phyloP scores from a whole-genome alignment of 179 eudicot genomes.

The Monotropa hypopitys region DNA sequence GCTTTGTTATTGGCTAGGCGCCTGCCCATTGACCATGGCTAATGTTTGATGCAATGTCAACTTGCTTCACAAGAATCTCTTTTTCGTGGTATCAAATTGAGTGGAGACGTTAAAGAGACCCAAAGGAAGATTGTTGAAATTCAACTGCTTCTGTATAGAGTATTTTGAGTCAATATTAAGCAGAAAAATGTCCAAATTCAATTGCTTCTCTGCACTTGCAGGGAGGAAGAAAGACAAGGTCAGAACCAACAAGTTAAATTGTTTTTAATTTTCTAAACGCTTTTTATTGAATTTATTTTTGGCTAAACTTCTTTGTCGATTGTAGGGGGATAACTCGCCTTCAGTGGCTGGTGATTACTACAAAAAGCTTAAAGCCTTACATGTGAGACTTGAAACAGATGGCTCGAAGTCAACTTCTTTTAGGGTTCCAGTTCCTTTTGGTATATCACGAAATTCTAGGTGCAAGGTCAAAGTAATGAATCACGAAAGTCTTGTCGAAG shows the following conservation, averaged over 20 bases:
- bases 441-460: slow-evolving; percentile 26
- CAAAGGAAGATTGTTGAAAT: not conserved
- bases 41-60: slow-evolving; percentile 19
- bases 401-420: slow-evolving; percentile 30
- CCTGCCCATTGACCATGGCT: slow-evolving; percentile 75
- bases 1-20: slow-evolving; percentile 39
- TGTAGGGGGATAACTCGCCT: slow-evolving; percentile 29
- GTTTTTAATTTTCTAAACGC: not conserved
- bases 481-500: slow-evolving; percentile 33
- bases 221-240: slow-evolving; percentile 59
- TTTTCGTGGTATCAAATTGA: not conserved
- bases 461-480: slow-evolving; percentile 37
- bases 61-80: not conserved
- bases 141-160: not conserved
- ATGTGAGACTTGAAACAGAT: slow-evolving; percentile 24
- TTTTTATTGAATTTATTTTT: not conserved
- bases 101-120: not conserved
- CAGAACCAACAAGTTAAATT: slow-evolving; percentile 3
- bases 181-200: slow-evolving; percentile 35
- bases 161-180: not conserved
- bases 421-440: slow-evolving; percentile 31
- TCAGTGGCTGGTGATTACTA: slow-evolving; percentile 9
- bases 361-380: slow-evolving; percentile 24
- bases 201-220: slow-evolving; percentile 31
- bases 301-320: not conserved